Percentiles rank a stretch among this genome's conserved stretches.
Evolutionary conservation across 2,329 filamentous ascomycete species (phyloP).

Genomic region (Pleomassaria siparia): DNA sequence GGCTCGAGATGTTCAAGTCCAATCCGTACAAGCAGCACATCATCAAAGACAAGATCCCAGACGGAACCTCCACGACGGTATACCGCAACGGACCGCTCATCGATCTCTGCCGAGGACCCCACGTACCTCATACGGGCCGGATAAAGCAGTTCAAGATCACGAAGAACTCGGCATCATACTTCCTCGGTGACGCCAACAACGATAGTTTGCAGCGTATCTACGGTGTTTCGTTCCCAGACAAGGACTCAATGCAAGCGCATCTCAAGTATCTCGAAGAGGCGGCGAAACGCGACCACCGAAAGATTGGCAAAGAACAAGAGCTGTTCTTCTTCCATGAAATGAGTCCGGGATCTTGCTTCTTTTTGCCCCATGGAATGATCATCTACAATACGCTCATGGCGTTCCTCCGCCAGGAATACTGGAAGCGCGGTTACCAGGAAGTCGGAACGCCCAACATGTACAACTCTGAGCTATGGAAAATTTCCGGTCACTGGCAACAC

Average conservation of each 20-base stretch:
- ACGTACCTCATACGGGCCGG: slow-evolving; percentile 88
- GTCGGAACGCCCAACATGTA: slow-evolving; percentile 97
- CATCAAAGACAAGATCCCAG: slow-evolving; percentile 87
- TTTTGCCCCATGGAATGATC: slow-evolving; percentile 86
- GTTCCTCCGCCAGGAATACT: slow-evolving; percentile 85
- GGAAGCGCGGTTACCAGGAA: slow-evolving; percentile 90
- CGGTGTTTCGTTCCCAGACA: slow-evolving; percentile 94
- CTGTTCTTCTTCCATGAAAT: slow-evolving; percentile 95
- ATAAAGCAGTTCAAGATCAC: slow-evolving; percentile 95
- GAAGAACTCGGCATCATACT: slow-evolving; percentile 85
- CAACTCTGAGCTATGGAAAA: slow-evolving; percentile 90
- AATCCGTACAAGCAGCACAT: slow-evolving; percentile 99
- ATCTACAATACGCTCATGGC: slow-evolving; percentile 88
- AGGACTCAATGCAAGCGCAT: slow-evolving; percentile 91
- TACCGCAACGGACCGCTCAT: slow-evolving; percentile 93
- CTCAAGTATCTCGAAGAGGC: slow-evolving; percentile 95
- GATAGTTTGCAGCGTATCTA: slow-evolving; percentile 96
- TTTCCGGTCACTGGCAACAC: slow-evolving; percentile 87
- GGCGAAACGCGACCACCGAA: slow-evolving; percentile 94
- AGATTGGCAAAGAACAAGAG: slow-evolving; percentile 93
- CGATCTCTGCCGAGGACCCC: slow-evolving; percentile 91
- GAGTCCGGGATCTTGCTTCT: slow-evolving; percentile 92
- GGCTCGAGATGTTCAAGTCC: slow-evolving; percentile 91
- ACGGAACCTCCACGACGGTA: slow-evolving; percentile 88
- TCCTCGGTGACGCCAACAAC: slow-evolving; percentile 89